Conservation (phyloP, 257 asterid species). For the Solanum okadae region DNA sequence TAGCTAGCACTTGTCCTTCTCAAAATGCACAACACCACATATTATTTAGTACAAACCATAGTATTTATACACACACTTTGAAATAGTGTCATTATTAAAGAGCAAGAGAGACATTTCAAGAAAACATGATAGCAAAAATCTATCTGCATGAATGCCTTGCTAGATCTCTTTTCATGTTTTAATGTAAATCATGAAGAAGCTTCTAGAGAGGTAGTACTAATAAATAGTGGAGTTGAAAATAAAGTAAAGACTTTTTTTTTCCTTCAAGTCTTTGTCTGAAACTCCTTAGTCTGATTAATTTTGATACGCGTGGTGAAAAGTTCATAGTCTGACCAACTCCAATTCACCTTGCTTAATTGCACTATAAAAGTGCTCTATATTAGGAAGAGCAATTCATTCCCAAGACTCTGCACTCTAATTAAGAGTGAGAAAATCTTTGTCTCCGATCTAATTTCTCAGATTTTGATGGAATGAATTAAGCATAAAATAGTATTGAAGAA, state of each 20-base stretch:
- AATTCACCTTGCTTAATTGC: neutral
- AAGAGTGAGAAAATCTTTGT: neutral
- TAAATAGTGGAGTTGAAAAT: neutral
- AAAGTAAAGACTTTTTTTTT: neutral
- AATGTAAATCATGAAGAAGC: constrained; percentile 6
- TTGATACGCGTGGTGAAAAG: neutral
- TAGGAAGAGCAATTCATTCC: neutral
- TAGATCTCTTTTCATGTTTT: constrained; percentile 5
- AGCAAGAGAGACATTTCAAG: neutral
- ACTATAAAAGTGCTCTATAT: neutral
- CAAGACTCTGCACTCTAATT: neutral
- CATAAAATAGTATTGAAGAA: neutral
- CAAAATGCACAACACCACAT: neutral
- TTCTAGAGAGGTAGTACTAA: constrained; percentile 8
- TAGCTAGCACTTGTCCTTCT: neutral
- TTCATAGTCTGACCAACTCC: neutral
- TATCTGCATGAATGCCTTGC: constrained; percentile 1
- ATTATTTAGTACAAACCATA: neutral
- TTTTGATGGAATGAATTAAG: neutral
- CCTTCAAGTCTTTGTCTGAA: neutral
- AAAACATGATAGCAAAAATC: neutral
- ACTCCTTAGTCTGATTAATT: neutral
- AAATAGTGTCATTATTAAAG: neutral
- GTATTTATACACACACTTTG: neutral
- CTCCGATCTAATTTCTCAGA: neutral